Percentiles rank a stretch among this genome's conserved stretches.
Conservation (phyloP, 2,329 filamentous ascomycete species). For the Alternaria metachromatica region DNA sequence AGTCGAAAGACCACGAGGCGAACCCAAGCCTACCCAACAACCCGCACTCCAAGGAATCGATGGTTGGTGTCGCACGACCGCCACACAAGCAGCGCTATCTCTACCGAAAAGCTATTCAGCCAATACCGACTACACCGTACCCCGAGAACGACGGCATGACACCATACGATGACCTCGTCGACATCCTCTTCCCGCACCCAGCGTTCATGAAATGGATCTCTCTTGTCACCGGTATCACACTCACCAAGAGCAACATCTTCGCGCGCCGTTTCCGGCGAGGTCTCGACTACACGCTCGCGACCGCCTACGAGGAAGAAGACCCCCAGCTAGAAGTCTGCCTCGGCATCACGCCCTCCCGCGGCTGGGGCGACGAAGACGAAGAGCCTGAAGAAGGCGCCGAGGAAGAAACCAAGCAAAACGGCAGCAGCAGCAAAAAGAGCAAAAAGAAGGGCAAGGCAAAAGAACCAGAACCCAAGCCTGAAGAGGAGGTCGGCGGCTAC, state of each 20-base stretch:
- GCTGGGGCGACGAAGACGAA: slow-evolving; percentile 79
- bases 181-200: slow-evolving; percentile 81
- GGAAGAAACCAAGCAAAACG: slow-evolving; percentile 53
- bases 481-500: slow-evolving; percentile 73
- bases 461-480: slow-evolving; percentile 33
- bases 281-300: slow-evolving; percentile 91
- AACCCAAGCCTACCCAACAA: slow-evolving; percentile 53
- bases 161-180: slow-evolving; percentile 76
- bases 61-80: slow-evolving; percentile 74
- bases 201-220: slow-evolving; percentile 91
- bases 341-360: slow-evolving; percentile 80
- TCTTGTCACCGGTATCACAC: slow-evolving; percentile 75
- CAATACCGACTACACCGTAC: slow-evolving; percentile 42
- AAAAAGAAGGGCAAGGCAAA: slow-evolving; percentile 39
- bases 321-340: slow-evolving; percentile 87
- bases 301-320: slow-evolving; percentile 74
- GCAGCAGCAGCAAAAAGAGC: slow-evolving; percentile 21
- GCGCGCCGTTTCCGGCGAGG: slow-evolving; percentile 87
- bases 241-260: slow-evolving; percentile 78
- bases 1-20: slow-evolving; percentile 55
- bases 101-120: slow-evolving; percentile 69
- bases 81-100: slow-evolving; percentile 96
- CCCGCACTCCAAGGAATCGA: slow-evolving; percentile 36
- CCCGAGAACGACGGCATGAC: slow-evolving; percentile 42
- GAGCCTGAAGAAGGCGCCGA: slow-evolving; percentile 59